Base-by-base conservation (phyloP, 1,284 basidiomycete genomes). In the Sporisorium exsertum region DNA sequence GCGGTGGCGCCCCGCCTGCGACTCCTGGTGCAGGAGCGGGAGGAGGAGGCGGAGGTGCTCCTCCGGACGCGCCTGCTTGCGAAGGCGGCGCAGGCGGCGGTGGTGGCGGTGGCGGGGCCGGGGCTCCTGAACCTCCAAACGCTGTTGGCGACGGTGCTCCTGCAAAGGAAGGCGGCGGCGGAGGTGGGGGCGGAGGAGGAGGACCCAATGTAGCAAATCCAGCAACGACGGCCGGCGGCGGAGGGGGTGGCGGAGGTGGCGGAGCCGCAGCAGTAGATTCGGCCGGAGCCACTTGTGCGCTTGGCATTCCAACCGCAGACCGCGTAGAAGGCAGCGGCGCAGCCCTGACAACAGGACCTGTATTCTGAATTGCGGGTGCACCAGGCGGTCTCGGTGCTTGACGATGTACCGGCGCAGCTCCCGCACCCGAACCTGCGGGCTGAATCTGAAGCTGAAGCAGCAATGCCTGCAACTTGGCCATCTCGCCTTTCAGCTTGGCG, bases 391-490 rank as follows among this genome's bases (percentile, higher is more conserved):
- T 60, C 2, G 76, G 68, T 3, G 74, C 71, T 49, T 66, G 59
- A 16, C 71, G 61, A 55, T 78, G 67, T 16, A 66, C 61, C 29
- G 73, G 50, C 8, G 71, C 32, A 57, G 76, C 60, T 2, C 49
- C 35, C 5, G 61, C 35, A 15, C 52, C 65, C 43, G 56, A 37
- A 8, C 58, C 61, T 5, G 64, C 56, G 6, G 78, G 63, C 61
- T 83, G 72, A 15, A 64, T 69, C 46, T 78, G 77, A 5, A 81
- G 76, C 33, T 67, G 51, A 22, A 78, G 54, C 47, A 80, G 32
- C 35, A 78, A n/a, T 6, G 68, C 72, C 53, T 81, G 79, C 24
- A 81, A 49, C 58, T 77, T 70, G 42, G 63, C 57, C 56, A 80
- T 64, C 47, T 78, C 69, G 35, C 63, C 46, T 20, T 51, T 52